Evolutionary conservation across 1,284 basidiomycete genomes (phyloP).

Genomic region (Pseudozyma sp.): DNA sequence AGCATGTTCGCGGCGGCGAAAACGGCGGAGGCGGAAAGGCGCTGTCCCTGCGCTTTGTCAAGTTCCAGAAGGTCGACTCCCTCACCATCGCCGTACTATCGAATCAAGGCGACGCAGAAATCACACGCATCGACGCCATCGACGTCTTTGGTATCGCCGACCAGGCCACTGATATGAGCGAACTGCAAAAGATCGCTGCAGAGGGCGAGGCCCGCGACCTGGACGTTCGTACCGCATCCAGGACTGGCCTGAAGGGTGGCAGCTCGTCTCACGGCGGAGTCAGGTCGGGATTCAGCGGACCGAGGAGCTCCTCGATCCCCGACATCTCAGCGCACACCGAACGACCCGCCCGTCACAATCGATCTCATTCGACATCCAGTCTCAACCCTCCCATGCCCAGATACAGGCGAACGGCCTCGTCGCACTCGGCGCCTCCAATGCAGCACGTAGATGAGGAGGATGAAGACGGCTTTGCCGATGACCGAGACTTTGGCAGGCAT

Average conservation of each 20-base stretch:
- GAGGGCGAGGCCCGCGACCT: conserved; percentile 26
- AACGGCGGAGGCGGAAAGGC: conserved; percentile 71
- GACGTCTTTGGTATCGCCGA: conserved; percentile 78
- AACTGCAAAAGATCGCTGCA: conserved; percentile 52
- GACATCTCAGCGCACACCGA: conserved; percentile 28
- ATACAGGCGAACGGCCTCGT: conserved; percentile 22
- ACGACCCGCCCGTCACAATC: conserved; percentile 27
- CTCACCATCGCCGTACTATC: conserved; percentile 79
- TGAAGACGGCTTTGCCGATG: conserved; percentile 10
- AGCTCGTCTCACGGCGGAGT: conserved; percentile 7
- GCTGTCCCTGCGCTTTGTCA: conserved; percentile 78
- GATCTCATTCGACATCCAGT: conserved; percentile 38
- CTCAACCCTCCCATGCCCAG: conserved; percentile 22
- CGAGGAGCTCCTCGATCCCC: conserved; percentile 41
- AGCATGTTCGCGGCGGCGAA: conserved; percentile 39
- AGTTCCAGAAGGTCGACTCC: conserved; percentile 78
- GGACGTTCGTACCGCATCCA: conserved; percentile 15
- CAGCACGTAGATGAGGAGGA: conserved; percentile 35
- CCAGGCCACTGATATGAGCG: conserved; percentile 72
- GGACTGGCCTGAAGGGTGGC: conserved; percentile 76
- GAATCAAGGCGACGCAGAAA: conserved; percentile 80
- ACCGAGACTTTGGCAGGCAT: conserved; percentile 2
- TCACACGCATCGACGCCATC: conserved; percentile 81
- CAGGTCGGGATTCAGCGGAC: conserved; percentile 10
- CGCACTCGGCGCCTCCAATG: conserved; percentile 38